A percentile compares a stretch with the other conserved stretches of the same genome.
Conservation (phyloP, 78 protist genomes). For the Ministeria vibrans region DNA sequence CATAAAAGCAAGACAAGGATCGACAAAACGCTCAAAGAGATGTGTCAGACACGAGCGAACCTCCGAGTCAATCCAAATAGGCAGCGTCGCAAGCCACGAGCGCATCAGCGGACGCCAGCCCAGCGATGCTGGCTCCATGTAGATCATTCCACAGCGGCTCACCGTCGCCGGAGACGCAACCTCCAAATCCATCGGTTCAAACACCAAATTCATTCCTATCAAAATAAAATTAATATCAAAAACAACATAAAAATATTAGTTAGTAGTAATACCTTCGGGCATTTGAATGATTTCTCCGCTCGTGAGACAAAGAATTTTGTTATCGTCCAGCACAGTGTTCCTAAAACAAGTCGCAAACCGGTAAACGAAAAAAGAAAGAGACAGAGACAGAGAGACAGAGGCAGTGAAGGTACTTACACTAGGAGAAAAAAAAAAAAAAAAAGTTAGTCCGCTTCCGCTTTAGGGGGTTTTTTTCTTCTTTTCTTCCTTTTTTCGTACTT, state of each 20-base stretch:
- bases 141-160: conserved; percentile 77
- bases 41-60: not conserved
- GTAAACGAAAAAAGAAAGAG: too few relatives aligned
- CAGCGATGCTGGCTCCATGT: conserved; percentile 45
- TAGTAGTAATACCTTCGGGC: conserved; percentile 12
- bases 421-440: too few relatives aligned
- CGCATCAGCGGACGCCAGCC: conserved; percentile 43
- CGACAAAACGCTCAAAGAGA: conserved; percentile 24
- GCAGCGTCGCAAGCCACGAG: conserved; percentile 43
- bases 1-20: conserved; percentile 2
- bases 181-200: conserved; percentile 68
- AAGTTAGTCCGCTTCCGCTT: too few relatives aligned
- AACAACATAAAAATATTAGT: too few relatives aligned
- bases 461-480: too few relatives aligned
- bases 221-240: too few relatives aligned
- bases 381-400: too few relatives aligned
- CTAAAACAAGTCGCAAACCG: too few relatives aligned
- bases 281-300: conserved; percentile 73
- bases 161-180: conserved; percentile 87
- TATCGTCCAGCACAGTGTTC: conserved; percentile 89
- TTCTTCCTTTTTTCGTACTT: too few relatives aligned
- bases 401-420: too few relatives aligned
- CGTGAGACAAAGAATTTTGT: conserved; percentile 77
- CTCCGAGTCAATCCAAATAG: not conserved
- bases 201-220: conserved; percentile 72